Percentiles rank a stretch among this genome's conserved stretches.
Conservation (phyloP, 2,329 filamentous ascomycete species). For the Pseudocercospora fuligena region DNA sequence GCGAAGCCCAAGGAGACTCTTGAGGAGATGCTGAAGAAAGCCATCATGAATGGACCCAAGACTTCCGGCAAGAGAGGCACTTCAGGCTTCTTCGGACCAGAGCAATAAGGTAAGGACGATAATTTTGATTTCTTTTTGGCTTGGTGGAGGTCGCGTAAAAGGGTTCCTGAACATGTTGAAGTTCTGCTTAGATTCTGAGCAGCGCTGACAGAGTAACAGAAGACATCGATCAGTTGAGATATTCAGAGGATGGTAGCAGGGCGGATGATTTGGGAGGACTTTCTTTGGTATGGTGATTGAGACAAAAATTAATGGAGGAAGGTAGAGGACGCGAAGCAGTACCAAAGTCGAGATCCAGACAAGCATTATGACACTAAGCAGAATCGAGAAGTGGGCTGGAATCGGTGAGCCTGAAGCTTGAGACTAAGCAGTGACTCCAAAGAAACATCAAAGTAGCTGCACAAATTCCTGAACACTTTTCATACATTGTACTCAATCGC, state of each 20-base stretch:
- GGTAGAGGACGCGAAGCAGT: no score
- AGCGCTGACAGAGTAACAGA: background rate
- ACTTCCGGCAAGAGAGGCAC: background rate
- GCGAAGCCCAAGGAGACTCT: background rate
- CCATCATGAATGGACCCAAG: background rate
- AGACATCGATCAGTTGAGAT: no score
- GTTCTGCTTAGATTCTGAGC: background rate
- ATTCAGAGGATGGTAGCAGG: background rate
- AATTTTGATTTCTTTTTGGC: background rate
- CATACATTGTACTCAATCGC: constrained; percentile 9
- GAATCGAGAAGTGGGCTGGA: background rate
- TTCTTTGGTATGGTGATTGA: no score
- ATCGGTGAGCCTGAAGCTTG: background rate
- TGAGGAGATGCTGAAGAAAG: background rate
- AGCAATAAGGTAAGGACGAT: background rate
- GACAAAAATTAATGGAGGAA: background rate
- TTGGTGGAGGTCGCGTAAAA: background rate
- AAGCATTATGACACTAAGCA: background rate
- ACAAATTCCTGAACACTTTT: background rate
- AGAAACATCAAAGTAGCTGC: background rate
- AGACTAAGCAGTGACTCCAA: constrained; percentile 7
- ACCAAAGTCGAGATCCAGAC: background rate
- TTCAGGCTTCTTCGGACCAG: constrained; percentile 3
- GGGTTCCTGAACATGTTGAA: background rate
- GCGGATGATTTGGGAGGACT: background rate